Base-by-base conservation (phyloP, 169 alveolate species). In the Plasmodium vivax region DNA sequence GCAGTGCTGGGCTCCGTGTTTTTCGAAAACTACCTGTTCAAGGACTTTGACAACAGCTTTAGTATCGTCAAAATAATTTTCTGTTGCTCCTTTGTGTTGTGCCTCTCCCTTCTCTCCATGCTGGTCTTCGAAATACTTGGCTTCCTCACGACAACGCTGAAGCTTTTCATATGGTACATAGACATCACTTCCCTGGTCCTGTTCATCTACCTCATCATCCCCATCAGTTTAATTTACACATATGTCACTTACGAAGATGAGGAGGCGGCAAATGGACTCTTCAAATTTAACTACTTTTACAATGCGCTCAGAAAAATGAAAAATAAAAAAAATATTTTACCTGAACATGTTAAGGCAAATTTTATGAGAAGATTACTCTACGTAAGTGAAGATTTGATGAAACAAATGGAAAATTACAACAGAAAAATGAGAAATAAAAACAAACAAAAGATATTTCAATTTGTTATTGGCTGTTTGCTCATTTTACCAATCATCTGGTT, bases 241-340 rank as follows among this genome's bases (percentile, higher is more conserved):
- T 85, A 85, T 54, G 81, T 85, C 34, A 85, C 93, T 16, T 85
- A 75, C 43, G 93, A 85, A 41, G 93, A 85, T 73, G 93, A 85
- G 36, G 80, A 85, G 8, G 27, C 58, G 27, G 54, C 75, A 75
- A 54, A 47, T 16, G 62, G 93, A 1, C 81, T 85, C 16, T 85
- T 85, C 32, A 85, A 85, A 19, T 85, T 85, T 85, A 74, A 85
- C 23, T 85, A 85, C 75, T 85, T 85, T 71, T 85, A 85, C 62
- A 54, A 83, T 6, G 34, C 85, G 8, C 27, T 85, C 51, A 71
- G 23, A 27, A 85, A 85, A 75, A 85, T 85, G 87, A 85, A 71
- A 34, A 81, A 81, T 27, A 84, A 84, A 27, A 85, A 74, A 74
- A 32, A 19, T 10, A n/a, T 71, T 23, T 19, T n/a, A 16, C 38